These are phyloP conservation scores for Solanum chilense DNA, from an alignment of 257 asterid genomes.

Conservation along the genomic window DNA sequence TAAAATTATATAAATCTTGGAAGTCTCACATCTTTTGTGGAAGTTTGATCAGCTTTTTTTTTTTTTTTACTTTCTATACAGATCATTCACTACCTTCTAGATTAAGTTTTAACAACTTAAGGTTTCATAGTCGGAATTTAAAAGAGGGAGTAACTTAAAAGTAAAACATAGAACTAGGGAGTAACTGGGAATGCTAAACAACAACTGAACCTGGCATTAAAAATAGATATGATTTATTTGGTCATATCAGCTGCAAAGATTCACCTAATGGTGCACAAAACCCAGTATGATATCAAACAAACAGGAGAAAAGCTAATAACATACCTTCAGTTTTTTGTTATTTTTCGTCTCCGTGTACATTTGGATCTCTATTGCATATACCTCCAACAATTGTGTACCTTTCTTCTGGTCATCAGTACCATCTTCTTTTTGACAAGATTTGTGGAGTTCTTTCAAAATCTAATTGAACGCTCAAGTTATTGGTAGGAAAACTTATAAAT, in stretches of 20 bases:
- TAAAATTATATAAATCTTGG: not conserved
- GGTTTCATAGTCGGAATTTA: not conserved
- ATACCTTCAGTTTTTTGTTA: conserved; percentile 92
- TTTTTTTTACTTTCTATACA: not conserved
- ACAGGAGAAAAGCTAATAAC: not conserved
- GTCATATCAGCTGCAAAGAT: not conserved
- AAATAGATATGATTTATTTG: not conserved
- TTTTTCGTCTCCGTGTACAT: conserved; percentile 96
- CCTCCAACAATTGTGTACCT: conserved; percentile 94
- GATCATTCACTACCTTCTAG: not conserved
- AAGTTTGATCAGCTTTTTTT: not conserved
- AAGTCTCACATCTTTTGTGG: not conserved
- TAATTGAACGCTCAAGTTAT: conserved; percentile 9
- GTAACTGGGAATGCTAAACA: not conserved
- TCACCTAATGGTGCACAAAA: not conserved
- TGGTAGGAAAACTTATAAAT: not conserved
- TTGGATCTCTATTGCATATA: conserved; percentile 96
- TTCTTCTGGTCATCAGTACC: conserved; percentile 98
- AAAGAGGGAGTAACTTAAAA: not conserved
- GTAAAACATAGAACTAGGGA: not conserved
- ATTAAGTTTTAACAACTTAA: not conserved
- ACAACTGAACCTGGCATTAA: not conserved
- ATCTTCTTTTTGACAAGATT: conserved; percentile 94
- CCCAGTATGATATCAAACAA: not conserved
- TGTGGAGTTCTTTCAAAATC: conserved; percentile 97